A percentile compares a stretch with the other conserved stretches of the same genome.
These are phyloP conservation scores for Boletus bicolor DNA, from an alignment of 768 basidiomycete species.

Conservation along the genomic window DNA sequence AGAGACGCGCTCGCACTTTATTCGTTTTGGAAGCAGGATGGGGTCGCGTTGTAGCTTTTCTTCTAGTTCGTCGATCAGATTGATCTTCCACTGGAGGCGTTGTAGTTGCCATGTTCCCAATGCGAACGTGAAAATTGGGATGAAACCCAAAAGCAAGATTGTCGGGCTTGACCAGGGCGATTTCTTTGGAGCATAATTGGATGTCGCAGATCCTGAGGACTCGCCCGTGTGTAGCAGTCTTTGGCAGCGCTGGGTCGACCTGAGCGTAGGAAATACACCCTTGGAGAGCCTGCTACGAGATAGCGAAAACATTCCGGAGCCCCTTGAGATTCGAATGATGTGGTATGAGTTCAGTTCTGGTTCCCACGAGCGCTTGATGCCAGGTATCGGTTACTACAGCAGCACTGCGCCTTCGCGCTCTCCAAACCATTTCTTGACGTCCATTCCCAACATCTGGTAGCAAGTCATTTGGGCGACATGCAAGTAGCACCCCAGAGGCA, in stretches of 20 bases:
- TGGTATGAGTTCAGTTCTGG: not conserved
- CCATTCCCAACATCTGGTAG: not conserved
- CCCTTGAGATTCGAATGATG: not conserved
- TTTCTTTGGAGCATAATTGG: constrained; percentile 55
- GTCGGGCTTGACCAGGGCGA: constrained; percentile 66
- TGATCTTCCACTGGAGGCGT: constrained; percentile 91
- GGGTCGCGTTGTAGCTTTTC: constrained; percentile 81
- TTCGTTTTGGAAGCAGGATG: constrained; percentile 71
- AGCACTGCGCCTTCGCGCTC: constrained; percentile 9
- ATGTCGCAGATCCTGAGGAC: constrained; percentile 26
- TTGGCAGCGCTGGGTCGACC: constrained; percentile 8
- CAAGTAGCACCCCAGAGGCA: constrained; percentile 18
- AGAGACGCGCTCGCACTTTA: constrained; percentile 64
- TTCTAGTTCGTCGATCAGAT: constrained; percentile 89
- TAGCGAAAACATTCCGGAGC: constrained; percentile 17
- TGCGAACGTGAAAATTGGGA: constrained; percentile 87
- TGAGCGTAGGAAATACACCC: constrained; percentile 3
- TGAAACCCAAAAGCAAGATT: constrained; percentile 72
- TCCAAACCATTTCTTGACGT: constrained; percentile 1
- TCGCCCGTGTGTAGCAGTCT: constrained; percentile 15
- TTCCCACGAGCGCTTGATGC: constrained; percentile 22
- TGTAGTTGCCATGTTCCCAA: constrained; percentile 94
- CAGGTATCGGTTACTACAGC: not conserved
- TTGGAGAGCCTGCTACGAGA: constrained; percentile 14
- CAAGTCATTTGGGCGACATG: constrained; percentile 18